phyloP scores from a whole-genome alignment of 306 rosid genomes.

The Purshia tridentata region DNA sequence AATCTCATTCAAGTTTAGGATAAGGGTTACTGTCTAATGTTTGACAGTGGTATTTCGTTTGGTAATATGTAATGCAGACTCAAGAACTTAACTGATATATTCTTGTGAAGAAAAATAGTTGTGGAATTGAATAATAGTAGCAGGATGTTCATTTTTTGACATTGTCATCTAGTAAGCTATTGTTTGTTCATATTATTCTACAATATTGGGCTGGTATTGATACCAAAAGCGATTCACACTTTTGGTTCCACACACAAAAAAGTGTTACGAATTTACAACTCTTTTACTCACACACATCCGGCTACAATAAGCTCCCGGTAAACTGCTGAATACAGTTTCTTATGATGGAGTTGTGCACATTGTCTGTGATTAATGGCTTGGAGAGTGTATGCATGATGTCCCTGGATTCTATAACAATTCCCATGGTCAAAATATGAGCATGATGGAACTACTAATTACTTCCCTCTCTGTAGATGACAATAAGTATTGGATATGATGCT shows the following conservation, averaged over 20 bases:
- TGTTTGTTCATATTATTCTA: neutral
- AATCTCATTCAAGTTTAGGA: neutral
- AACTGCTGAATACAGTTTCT: neutral
- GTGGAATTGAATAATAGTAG: neutral
- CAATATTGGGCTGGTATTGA: too few species aligned
- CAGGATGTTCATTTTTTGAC: neutral
- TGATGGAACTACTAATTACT: neutral
- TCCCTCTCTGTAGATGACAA: too few species aligned
- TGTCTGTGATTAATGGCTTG: neutral
- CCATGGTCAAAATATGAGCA: neutral
- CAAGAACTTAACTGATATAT: neutral
- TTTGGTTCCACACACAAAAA: too few species aligned
- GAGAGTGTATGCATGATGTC: neutral
- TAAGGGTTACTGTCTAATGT: neutral
- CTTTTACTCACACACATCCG: too few species aligned
- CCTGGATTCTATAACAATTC: neutral
- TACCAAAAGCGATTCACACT: too few species aligned
- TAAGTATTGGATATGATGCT: neutral
- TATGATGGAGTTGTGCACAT: neutral
- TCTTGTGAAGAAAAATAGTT: too few species aligned
- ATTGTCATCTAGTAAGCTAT: neutral
- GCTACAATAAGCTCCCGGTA: too few species aligned
- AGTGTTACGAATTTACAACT: too few species aligned
- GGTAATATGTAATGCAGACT: neutral
- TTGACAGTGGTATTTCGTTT: neutral